Evolutionary conservation across 176 grass and related monocot species (phyloP).

Genomic region (barley (Hordeum vulgare)): DNA sequence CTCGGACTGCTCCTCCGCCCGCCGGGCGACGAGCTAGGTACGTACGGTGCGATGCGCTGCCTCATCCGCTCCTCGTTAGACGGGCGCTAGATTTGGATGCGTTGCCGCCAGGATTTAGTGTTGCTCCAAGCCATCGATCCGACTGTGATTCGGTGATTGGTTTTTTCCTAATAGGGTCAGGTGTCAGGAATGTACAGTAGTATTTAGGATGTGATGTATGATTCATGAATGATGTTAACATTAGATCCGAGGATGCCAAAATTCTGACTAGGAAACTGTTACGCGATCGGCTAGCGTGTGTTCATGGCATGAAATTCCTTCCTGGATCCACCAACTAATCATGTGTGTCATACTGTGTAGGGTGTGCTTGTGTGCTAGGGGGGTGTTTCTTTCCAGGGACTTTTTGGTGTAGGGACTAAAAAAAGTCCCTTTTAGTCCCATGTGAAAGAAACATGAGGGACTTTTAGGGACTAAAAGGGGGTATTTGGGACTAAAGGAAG

Average conservation of each 20-base stretch:
- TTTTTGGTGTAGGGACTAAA: too few relatives aligned
- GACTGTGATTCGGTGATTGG: too few relatives aligned
- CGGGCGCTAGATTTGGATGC: background rate
- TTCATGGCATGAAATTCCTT: background rate
- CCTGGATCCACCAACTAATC: too few relatives aligned
- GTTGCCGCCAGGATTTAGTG: background rate
- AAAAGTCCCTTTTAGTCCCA: too few relatives aligned
- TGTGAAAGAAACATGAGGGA: too few relatives aligned
- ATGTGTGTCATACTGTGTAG: too few relatives aligned
- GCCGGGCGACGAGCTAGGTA: conserved; percentile 66
- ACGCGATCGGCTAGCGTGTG: background rate
- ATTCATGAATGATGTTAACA: background rate
- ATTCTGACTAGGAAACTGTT: background rate
- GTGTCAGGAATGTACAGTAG: background rate
- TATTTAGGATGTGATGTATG: background rate
- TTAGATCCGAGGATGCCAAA: background rate
- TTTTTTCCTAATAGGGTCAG: background rate
- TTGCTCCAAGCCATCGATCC: background rate
- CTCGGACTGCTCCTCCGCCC: conserved; percentile 74
- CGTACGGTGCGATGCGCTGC: too few relatives aligned
- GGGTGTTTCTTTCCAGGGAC: too few relatives aligned
- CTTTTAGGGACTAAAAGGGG: too few relatives aligned
- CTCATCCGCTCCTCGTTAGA: too few relatives aligned
- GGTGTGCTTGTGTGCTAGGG: too few relatives aligned
- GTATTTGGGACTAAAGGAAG: too few relatives aligned